Evolutionary conservation across 2,329 filamentous ascomycete genomes (phyloP), one percentile per base, ranked within the genome.

Genomic region (Neonectria hederae): DNA sequence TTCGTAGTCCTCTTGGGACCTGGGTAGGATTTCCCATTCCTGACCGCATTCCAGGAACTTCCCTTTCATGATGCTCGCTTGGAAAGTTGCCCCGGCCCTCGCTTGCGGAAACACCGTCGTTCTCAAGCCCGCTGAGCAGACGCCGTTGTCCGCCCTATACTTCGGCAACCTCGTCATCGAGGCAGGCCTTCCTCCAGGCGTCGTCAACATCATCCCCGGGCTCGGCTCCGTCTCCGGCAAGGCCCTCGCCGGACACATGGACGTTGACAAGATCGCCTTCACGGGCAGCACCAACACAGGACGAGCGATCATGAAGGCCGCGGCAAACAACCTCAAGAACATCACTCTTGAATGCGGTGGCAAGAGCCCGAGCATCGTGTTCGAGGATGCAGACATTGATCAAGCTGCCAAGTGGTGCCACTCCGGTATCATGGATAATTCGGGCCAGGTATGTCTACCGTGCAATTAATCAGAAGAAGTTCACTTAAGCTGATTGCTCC

Each of bases 201-300:
- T 92, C 19, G 79, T 92, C 67, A 92, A 92, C 75, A 83, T 92
- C 65, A 71, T 92, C 53, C 90, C 90, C 62, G 90, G 90, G 2
- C 82, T 87, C 64, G 89, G 89, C 19, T 81, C 83, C 43, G 85
- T 86, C 57, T 86, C 89, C 3, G 90, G 90, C 28, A 83, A 86
- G 13, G 87, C 88, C 1, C 81, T 92, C 17, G 87, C 87, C 2
- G 80, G 83, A 49, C 90, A 92, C 74, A 77, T 85, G 21, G 83
- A 84, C 49, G 84, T 92, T 22, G 87, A 90, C 71, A 92, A 91
- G 78, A 82, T 92, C 63, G 88, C 89, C 1, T 92, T 92, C 69
- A 92, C 90, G 0, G 90, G 90, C 51, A 88, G 85, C 42, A 91
- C 89, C 2, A 81, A 80, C 9, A 91, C 89, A 1, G 90, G 87